A percentile compares a stretch with the other conserved stretches of the same genome.
phyloP scores from a whole-genome alignment of 208 protist species.

The Ichthyophonus hoferi region DNA sequence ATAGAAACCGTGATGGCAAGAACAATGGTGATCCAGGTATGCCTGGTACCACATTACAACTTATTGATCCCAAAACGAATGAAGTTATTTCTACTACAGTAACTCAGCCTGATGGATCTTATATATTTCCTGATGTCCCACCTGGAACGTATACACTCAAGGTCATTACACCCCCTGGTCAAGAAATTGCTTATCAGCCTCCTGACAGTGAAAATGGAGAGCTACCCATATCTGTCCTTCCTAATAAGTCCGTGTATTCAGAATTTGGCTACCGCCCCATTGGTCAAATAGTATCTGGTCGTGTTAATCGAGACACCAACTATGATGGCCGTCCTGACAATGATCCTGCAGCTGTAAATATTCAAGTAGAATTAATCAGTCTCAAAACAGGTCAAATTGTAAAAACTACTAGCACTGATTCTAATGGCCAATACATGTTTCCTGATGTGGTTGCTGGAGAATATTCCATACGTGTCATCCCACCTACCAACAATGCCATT shows the following conservation, averaged over 20 bases:
- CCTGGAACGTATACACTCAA: background rate
- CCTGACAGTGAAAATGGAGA: background rate
- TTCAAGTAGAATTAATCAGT: background rate
- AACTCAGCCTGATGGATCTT: constrained; percentile 14
- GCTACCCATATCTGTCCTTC: background rate
- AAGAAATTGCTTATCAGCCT: background rate
- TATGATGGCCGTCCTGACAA: background rate
- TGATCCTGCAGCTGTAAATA: background rate
- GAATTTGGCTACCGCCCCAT: background rate
- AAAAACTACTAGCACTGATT: background rate
- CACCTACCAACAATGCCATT: background rate
- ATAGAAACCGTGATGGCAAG: background rate
- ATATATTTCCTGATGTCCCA: background rate
- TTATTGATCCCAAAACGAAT: background rate
- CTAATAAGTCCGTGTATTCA: background rate
- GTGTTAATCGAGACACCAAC: background rate
- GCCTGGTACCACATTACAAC: background rate
- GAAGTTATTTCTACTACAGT: background rate
- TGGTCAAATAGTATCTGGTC: background rate
- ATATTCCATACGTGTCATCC: background rate
- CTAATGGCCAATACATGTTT: background rate
- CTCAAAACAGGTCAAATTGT: background rate
- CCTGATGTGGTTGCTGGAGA: background rate
- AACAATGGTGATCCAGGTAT: background rate
- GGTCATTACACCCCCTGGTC: background rate